These are phyloP conservation scores for Tetrapisispora pingtungensis DNA, from an alignment of 805 yeast species.

Conservation along the genomic window DNA sequence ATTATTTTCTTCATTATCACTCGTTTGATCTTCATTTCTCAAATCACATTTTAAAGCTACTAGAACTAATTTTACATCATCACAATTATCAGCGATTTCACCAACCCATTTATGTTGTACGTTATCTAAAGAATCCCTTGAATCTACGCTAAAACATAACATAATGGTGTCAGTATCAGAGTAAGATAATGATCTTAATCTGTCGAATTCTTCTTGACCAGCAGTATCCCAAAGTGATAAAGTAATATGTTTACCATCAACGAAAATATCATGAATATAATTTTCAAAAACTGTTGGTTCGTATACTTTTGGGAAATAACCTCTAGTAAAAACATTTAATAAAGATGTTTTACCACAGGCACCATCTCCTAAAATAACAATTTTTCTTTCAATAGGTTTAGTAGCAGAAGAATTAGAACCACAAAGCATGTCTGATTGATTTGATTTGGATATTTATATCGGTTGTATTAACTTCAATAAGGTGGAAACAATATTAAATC, in stretches of 20 bases:
- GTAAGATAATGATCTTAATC: constrained; percentile 84
- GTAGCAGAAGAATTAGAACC: constrained; percentile 23
- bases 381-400: constrained; percentile 67
- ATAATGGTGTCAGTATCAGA: constrained; percentile 95
- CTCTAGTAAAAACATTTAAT: constrained; percentile 89
- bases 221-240: constrained; percentile 97
- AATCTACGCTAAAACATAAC: constrained; percentile 91
- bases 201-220: constrained; percentile 96
- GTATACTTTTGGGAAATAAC: constrained; percentile 95
- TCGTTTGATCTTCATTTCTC: constrained; percentile 51
- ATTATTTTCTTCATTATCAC: constrained; percentile 14
- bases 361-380: constrained; percentile 94
- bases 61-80: constrained; percentile 84
- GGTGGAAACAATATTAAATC: no score
- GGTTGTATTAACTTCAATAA: no score
- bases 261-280: constrained; percentile 92
- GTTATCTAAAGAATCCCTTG: constrained; percentile 87
- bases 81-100: constrained; percentile 93
- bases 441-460: no score
- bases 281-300: constrained; percentile 98
- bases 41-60: constrained; percentile 94
- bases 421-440: constrained; percentile 12
- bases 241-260: constrained; percentile 87
- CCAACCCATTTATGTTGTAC: constrained; percentile 96
- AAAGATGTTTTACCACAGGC: constrained; percentile 97